These are phyloP conservation scores for Kondoa subrosea DNA, from an alignment of 768 basidiomycete species.

Conservation along the genomic window DNA sequence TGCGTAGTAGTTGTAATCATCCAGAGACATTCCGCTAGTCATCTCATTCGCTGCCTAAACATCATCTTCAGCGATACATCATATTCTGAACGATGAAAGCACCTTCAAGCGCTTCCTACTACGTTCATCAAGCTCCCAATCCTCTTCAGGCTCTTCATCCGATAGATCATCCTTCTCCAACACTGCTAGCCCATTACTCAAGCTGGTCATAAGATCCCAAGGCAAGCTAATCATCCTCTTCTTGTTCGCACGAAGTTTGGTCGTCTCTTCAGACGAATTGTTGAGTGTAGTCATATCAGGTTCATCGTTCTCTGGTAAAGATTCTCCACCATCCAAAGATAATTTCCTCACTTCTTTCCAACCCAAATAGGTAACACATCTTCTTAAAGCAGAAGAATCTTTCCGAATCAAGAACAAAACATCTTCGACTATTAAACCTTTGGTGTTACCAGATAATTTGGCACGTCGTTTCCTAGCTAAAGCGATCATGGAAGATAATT, in stretches of 20 bases:
- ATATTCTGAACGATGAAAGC: neutral
- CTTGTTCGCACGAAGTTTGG: neutral
- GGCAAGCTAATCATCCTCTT: neutral
- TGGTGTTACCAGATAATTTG: neutral
- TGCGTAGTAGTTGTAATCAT: neutral
- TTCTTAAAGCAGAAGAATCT: neutral
- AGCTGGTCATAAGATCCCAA: neutral
- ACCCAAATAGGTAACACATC: neutral
- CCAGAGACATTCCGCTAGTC: neutral
- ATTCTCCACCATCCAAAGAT: neutral
- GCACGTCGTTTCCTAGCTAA: slow-evolving; percentile 1
- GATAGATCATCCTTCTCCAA: neutral
- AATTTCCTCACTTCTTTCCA: neutral
- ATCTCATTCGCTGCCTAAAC: neutral
- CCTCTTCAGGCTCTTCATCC: neutral
- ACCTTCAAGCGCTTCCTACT: neutral
- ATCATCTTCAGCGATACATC: neutral
- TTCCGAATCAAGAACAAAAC: neutral
- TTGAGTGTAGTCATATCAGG: neutral
- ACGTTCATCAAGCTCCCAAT: neutral
- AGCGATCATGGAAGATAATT: neutral
- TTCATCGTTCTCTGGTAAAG: neutral
- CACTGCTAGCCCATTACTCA: neutral
- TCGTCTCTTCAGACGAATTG: neutral
- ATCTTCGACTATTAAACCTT: neutral